phyloP scores from a whole-genome alignment of 1,284 basidiomycete species.

The Microbotryum saponariae region DNA sequence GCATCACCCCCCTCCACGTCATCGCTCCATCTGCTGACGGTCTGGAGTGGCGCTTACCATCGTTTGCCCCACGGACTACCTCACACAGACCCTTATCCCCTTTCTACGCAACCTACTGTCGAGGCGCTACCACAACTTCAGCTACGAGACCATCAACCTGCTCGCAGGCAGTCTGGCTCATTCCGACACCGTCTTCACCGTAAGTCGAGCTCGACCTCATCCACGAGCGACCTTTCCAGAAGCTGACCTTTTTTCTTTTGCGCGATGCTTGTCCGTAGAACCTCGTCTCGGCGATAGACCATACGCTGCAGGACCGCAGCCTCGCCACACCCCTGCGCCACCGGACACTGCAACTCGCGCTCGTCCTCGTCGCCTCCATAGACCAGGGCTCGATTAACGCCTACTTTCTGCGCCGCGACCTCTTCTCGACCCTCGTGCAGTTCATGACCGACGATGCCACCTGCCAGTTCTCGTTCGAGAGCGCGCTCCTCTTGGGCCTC shows the following conservation, averaged over 20 bases:
- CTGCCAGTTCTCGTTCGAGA: conserved; percentile 16
- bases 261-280: conserved; percentile 20
- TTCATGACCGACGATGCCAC: conserved; percentile 24
- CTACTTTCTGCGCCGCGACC: conserved; percentile 38
- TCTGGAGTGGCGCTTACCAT: not conserved
- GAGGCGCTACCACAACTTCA: conserved; percentile 27
- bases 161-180: conserved; percentile 34
- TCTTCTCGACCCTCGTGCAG: conserved; percentile 33
- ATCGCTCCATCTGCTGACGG: not conserved
- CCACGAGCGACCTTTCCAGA: not conserved
- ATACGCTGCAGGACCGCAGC: conserved; percentile 24
- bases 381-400: conserved; percentile 34
- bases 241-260: not conserved
- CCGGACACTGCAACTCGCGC: conserved; percentile 33
- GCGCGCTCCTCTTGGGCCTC: conserved; percentile 33
- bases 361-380: conserved; percentile 32
- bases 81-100: conserved; percentile 27
- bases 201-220: conserved; percentile 1
- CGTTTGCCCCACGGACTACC: not conserved
- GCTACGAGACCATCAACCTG: conserved; percentile 29
- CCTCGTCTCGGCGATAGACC: conserved; percentile 35
- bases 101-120: conserved; percentile 22
- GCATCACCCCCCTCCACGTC: not conserved
- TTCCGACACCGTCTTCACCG: conserved; percentile 33
- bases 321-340: conserved; percentile 31